Conservation (phyloP, 352 stramenopile genomes). For the Globisporangium rhizosaccharum region DNA sequence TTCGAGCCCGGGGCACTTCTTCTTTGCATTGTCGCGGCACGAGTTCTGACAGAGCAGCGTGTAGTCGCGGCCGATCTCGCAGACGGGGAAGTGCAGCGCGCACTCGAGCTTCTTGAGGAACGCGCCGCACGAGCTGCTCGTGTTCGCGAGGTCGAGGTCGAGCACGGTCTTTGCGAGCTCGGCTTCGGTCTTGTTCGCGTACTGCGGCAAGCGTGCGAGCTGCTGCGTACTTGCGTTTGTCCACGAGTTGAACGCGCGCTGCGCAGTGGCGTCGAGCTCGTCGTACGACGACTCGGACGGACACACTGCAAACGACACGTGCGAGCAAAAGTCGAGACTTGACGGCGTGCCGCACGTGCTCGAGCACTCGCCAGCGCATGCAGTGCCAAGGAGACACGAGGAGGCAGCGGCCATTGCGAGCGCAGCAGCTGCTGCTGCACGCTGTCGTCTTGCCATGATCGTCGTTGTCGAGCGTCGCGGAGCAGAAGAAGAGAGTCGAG, state of each 20-base stretch:
- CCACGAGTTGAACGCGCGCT: slow-evolving; percentile 38
- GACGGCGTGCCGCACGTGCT: slow-evolving; percentile 74
- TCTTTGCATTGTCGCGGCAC: slow-evolving; percentile 51
- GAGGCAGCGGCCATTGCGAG: neutral
- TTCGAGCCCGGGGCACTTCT: slow-evolving; percentile 54
- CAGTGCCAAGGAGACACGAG: neutral
- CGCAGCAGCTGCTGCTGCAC: slow-evolving; percentile 1
- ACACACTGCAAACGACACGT: slow-evolving; percentile 75
- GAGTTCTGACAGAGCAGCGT: slow-evolving; percentile 59
- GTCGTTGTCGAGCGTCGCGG: neutral
- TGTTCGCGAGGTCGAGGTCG: slow-evolving; percentile 56
- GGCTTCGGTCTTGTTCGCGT: slow-evolving; percentile 23
- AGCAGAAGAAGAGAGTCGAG: neutral
- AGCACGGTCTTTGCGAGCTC: slow-evolving; percentile 36
- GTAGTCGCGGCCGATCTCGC: slow-evolving; percentile 70
- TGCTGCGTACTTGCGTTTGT: slow-evolving; percentile 37
- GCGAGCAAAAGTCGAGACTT: slow-evolving; percentile 67
- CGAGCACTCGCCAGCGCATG: slow-evolving; percentile 32
- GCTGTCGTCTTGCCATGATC: neutral
- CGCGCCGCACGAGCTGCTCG: slow-evolving; percentile 46
- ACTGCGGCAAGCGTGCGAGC: slow-evolving; percentile 47
- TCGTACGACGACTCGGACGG: slow-evolving; percentile 50
- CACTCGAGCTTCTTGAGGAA: slow-evolving; percentile 64
- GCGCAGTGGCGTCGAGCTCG: slow-evolving; percentile 43
- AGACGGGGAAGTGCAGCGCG: slow-evolving; percentile 72